A percentile compares a stretch with the other conserved stretches of the same genome.
Evolutionary conservation across 2,329 filamentous ascomycete species (phyloP).

Genomic region (Setomelanomma holmii): DNA sequence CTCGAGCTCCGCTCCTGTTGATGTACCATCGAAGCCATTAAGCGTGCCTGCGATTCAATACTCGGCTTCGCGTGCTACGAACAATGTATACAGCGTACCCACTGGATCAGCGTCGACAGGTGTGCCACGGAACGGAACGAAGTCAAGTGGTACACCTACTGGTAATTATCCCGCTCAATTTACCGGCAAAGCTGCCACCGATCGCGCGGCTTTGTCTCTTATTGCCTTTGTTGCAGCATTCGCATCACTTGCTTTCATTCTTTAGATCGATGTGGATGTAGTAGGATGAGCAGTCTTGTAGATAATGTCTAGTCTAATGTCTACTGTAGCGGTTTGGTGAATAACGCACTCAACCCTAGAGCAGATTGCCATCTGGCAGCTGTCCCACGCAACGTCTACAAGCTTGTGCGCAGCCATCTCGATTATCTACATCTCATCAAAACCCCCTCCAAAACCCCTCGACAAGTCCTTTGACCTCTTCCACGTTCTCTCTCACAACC

Average conservation of each 20-base stretch:
- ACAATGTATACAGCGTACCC: neutral
- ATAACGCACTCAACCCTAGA: no score
- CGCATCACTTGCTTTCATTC: neutral
- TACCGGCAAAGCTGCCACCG: neutral
- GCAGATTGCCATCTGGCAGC: no score
- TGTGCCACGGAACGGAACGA: neutral
- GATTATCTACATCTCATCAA: neutral
- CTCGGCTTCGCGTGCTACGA: neutral
- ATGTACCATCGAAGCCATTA: neutral
- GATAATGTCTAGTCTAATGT: neutral
- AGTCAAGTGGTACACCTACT: neutral
- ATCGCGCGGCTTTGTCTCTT: neutral
- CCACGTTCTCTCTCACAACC: slow-evolving; percentile 48
- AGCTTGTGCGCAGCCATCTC: no score
- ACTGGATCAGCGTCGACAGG: neutral
- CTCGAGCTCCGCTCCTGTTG: neutral
- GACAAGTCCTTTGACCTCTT: slow-evolving; percentile 47
- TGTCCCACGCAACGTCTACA: no score
- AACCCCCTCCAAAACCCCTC: slow-evolving; percentile 34
- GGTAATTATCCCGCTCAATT: neutral
- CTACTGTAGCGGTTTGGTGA: neutral
- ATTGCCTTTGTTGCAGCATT: neutral
- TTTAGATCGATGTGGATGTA: neutral
- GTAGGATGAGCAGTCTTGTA: no score
- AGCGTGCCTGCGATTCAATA: neutral